Conservation (phyloP, 805 yeast genomes). For the Metschnikowia amazonensis region DNA sequence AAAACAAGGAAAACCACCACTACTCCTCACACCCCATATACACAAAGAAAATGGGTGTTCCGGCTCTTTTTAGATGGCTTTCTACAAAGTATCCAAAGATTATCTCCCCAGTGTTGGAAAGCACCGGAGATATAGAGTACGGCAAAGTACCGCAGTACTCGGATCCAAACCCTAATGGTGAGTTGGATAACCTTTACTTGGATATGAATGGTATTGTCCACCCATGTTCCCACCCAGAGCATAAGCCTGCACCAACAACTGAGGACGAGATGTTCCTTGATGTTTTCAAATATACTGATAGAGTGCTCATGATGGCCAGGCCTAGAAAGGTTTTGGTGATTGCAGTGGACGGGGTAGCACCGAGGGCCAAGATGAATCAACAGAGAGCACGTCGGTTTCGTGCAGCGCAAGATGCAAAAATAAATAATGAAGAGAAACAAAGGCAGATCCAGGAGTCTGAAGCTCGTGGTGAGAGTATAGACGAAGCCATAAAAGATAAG, state of each 20-base stretch:
- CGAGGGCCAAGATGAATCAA: conserved; percentile 97
- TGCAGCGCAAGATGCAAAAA: conserved; percentile 82
- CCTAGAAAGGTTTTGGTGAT: conserved; percentile 90
- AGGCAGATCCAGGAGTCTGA: conserved; percentile 57
- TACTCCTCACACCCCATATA: not conserved
- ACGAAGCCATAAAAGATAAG: conserved; percentile 66
- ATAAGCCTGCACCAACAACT: conserved; percentile 91
- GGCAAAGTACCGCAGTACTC: conserved; percentile 43
- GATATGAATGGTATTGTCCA: conserved; percentile 99
- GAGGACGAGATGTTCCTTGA: conserved; percentile 97
- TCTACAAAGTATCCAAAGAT: conserved; percentile 91
- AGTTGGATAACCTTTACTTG: conserved; percentile 84
- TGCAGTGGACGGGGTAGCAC: conserved; percentile 99
- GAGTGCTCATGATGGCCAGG: conserved; percentile 89
- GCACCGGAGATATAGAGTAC: conserved; percentile 46
- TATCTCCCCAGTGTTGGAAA: conserved; percentile 85
- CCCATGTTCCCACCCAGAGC: conserved; percentile 98
- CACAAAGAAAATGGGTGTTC: conserved; percentile 72
- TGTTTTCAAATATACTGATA: conserved; percentile 85
- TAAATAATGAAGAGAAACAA: conserved; percentile 69
- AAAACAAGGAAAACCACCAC: not conserved
- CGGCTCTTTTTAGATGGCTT: conserved; percentile 96
- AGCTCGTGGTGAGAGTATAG: conserved; percentile 68
- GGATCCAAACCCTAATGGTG: conserved; percentile 91
- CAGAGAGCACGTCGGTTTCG: conserved; percentile 92